phyloP scores from a whole-genome alignment of 306 rosid genomes.

The Argentina anserina region DNA sequence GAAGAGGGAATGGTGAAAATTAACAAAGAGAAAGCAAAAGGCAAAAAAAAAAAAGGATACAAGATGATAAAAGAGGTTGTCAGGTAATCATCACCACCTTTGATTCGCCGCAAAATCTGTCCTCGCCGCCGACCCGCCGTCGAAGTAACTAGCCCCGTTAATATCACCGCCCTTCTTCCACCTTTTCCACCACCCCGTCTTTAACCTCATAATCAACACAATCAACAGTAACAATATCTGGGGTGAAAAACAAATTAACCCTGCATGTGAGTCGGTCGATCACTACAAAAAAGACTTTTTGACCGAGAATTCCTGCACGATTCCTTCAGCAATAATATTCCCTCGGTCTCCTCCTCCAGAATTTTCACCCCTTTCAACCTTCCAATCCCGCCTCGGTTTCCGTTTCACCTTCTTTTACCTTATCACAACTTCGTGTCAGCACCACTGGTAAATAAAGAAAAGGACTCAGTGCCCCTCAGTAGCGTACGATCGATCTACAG shows the following conservation, averaged over 20 bases:
- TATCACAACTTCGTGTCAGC: background rate
- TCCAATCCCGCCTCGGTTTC: background rate
- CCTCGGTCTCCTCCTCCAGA: constrained; percentile 10
- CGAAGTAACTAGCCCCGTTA: background rate
- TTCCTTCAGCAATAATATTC: background rate
- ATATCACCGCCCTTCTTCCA: background rate
- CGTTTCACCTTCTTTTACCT: constrained; percentile 3
- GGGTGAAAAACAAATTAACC: background rate
- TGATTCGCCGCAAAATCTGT: constrained; percentile 1
- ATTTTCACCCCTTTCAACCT: background rate
- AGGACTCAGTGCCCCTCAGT: background rate
- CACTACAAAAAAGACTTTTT: background rate
- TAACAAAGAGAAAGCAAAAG: background rate
- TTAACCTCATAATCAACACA: background rate
- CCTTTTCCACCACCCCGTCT: background rate
- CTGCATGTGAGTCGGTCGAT: background rate
- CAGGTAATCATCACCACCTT: background rate
- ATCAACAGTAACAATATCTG: background rate
- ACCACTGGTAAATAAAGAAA: background rate
- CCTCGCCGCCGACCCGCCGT: background rate
- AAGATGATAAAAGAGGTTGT: constrained; percentile 1
- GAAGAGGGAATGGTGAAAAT: background rate
- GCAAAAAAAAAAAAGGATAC: background rate
- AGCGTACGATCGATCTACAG: background rate
- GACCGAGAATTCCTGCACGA: constrained; percentile 2